Base-by-base conservation (phyloP, 2,329 filamentous ascomycete species). In the Fonsecaea pugnacius region DNA sequence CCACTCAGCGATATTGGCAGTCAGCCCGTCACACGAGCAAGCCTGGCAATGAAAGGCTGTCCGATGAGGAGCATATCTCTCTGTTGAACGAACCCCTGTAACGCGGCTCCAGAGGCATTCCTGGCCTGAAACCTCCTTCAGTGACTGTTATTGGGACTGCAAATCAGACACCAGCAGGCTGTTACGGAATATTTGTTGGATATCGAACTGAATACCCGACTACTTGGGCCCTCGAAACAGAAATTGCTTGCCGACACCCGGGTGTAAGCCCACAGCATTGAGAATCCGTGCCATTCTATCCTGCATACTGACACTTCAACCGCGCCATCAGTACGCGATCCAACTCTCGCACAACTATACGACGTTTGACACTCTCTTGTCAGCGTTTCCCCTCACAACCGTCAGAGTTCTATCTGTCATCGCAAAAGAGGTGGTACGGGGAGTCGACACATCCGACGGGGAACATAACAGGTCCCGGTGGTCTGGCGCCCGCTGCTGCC, bases 401-500 rank as follows among this genome's bases (percentile, higher is more conserved):
- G 18, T 56, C 16, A 35, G 30, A 50, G 58, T 30, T 40, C 58
- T 38, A 54, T 48, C 38, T 40, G 54, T 58, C 53, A 32, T 33
- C 35, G 30, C 27, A 52, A 57, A 68, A 63, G 67, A 62, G 62
- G 65, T 69, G 53, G 68, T 58, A 66, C 64, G 59, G 56, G 58
- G 55, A 60, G 46, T 32, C 48, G 56, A 48, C 33, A 63, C 51
- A 60, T 58, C 52, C 48, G 56, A 50, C 58, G 58, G 63, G 46
- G 58, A 59, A 57, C 54, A 62, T 56, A 55, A 48, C 62, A 59
- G 30, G 61, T 63, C 46, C 65, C 65, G 30, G 66, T 63, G 48
- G 54, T 52, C 62, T 65, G 63, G 65, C 59, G 63, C 64, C 60
- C 40, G 46, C 54, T 24, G 52, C 30, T 57, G 46, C 54, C 54